Conservation (phyloP, 2,329 filamentous ascomycete genomes). For the Pyricularia sp. region DNA sequence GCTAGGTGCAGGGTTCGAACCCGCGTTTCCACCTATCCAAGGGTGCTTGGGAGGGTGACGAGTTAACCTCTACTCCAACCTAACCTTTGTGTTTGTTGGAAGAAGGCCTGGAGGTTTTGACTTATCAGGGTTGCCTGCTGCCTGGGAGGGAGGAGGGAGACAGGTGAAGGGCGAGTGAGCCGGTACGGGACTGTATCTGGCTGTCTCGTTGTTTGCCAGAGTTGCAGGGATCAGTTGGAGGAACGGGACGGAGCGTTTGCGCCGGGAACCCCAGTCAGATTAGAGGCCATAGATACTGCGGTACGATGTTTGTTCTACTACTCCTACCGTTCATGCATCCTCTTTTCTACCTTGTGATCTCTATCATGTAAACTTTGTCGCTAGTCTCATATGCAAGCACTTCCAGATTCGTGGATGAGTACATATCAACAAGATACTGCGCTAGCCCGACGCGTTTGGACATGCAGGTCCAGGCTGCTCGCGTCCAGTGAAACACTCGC, state of each 20-base stretch:
- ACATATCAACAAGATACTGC: not conserved
- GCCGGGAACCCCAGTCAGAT: not conserved
- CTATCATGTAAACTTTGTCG: not conserved
- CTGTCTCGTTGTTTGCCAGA: not conserved
- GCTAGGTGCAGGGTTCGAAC: constrained; percentile 5
- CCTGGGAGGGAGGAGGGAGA: not conserved
- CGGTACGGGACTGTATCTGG: not conserved
- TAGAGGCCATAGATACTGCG: not conserved
- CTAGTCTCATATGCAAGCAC: not conserved
- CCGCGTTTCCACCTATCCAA: constrained; percentile 3
- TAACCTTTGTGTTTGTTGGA: not conserved
- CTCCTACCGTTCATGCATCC: not conserved
- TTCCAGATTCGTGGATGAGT: not conserved
- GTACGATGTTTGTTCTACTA: not conserved
- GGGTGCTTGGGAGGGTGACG: constrained; percentile 4
- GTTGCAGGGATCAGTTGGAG: not conserved
- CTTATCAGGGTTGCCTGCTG: not conserved
- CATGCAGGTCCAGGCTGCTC: not conserved
- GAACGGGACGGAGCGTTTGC: not conserved
- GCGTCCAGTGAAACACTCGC: not conserved
- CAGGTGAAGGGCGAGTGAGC: too few species aligned
- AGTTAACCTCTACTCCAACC: constrained; percentile 6
- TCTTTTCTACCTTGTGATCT: not conserved
- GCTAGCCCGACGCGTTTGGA: not conserved
- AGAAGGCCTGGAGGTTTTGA: not conserved